Percentiles rank a stretch among this genome's conserved stretches.
phyloP scores from a whole-genome alignment of 163 green algal genomes.

The Scenedesmus sp. region DNA sequence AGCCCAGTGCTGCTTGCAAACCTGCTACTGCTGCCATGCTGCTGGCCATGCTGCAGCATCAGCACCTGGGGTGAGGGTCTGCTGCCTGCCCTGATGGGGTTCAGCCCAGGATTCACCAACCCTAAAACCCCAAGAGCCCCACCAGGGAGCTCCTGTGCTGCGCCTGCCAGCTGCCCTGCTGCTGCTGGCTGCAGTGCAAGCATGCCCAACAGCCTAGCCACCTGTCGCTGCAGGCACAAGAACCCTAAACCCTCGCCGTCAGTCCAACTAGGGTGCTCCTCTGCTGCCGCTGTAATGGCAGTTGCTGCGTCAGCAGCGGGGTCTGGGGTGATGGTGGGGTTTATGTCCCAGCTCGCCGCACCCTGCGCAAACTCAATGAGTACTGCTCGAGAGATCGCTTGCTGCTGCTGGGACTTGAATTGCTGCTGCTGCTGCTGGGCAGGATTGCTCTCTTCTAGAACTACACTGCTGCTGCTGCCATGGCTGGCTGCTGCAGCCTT shows the following conservation, averaged over 20 bases:
- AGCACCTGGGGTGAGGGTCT: neutral
- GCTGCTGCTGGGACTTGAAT: conserved; percentile 8
- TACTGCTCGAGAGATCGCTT: neutral
- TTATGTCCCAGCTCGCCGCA: conserved; percentile 35
- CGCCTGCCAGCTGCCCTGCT: conserved; percentile 23
- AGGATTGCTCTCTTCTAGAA: neutral
- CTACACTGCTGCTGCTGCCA: conserved; percentile 18
- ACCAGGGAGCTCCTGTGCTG: neutral
- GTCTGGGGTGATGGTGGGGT: neutral
- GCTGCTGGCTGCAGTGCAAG: conserved; percentile 63
- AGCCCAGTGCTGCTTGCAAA: neutral
- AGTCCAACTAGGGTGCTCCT: conserved; percentile 30
- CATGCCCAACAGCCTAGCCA: conserved; percentile 75
- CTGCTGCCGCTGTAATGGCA: conserved; percentile 34
- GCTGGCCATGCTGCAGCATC: neutral
- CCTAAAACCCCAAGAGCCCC: conserved; percentile 2
- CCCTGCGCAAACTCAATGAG: conserved; percentile 55
- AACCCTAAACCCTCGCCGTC: conserved; percentile 35
- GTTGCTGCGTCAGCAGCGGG: conserved; percentile 28
- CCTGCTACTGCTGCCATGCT: neutral
- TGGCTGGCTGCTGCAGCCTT: neutral
- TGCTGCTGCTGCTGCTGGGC: conserved; percentile 51
- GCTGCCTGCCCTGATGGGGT: conserved; percentile 8
- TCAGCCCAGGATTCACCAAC: neutral
- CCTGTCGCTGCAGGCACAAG: conserved; percentile 61